Evolutionary conservation across 768 basidiomycete genomes (phyloP), one percentile per base, ranked within the genome.

Genomic region (Termitomyces sp.): DNA sequence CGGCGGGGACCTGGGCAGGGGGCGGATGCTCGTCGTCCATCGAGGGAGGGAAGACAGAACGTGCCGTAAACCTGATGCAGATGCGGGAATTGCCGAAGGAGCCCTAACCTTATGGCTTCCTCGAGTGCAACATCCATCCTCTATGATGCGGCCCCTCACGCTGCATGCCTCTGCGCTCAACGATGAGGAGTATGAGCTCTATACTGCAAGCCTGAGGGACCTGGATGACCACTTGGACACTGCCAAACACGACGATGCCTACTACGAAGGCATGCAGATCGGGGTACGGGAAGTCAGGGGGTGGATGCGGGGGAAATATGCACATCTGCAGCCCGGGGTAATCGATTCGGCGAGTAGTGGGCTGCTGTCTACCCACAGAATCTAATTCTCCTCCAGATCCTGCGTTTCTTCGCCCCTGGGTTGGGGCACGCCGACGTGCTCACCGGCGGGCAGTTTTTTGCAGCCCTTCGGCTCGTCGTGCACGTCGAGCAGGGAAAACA

Each of bases 111-210:
- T 29, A 50, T 32, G 55, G 54, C 29, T 42, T 27, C 19, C n/a
- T n/a, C n/a, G n/a, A n/a, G 48, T 48, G 21, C 47, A 19, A 42
- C 41, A 46, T 52, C 19, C 34, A 25, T 34, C 38, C 25, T 46
- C 43, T 34, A 41, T 37, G 19, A 83, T 83, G 85, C 80, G 89
- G 50, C 82, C 79, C 42, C 78, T 90, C 25, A 78, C 74, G 21
- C 79, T 92, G 6, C 90, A 92, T 61, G 76, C 83, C 19, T 91
- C 90, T 35, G 90, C 90, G 0, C 83, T 92, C 58, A 90, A 79
- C 62, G 82, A 91, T 68, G 72, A 75, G 17, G 90, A 92, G 68
- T 92, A 90, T 68, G 68, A 74, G 14, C 67, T 86, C 21, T 92
- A 88, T 71, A 90, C 86, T 0, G 58, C 78, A 1, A 82, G 83